Evolutionary conservation across 2,329 filamentous ascomycete species (phyloP).

Genomic region (Reticulascus tulasneorum): DNA sequence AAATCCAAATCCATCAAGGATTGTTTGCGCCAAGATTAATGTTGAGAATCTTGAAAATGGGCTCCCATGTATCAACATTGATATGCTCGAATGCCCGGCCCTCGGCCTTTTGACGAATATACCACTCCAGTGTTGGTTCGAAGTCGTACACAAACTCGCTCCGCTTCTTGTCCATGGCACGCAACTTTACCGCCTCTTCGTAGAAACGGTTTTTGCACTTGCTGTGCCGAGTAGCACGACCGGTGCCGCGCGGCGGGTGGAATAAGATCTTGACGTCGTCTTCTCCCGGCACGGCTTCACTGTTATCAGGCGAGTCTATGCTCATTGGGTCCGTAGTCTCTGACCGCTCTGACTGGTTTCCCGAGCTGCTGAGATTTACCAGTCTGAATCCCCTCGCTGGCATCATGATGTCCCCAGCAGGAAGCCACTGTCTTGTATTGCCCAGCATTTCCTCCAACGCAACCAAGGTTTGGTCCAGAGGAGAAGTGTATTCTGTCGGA

Average conservation of each 20-base stretch:
- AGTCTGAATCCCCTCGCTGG: slow-evolving; percentile 31
- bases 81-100: slow-evolving; percentile 49
- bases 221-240: slow-evolving; percentile 14
- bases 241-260: slow-evolving; percentile 38
- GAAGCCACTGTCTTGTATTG: slow-evolving; percentile 31
- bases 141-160: slow-evolving; percentile 35
- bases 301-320: slow-evolving; percentile 14
- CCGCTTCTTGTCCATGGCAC: slow-evolving; percentile 13
- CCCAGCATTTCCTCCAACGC: slow-evolving; percentile 29
- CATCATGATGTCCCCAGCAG: slow-evolving; percentile 26
- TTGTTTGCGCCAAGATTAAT: too few relatives aligned
- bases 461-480: slow-evolving; percentile 39
- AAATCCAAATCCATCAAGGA: too few relatives aligned
- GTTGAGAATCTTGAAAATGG: slow-evolving; percentile 26
- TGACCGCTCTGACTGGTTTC: too few relatives aligned
- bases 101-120: slow-evolving; percentile 39
- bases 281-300: slow-evolving; percentile 3
- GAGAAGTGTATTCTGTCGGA: slow-evolving; percentile 19
- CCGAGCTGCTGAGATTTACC: too few relatives aligned
- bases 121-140: slow-evolving; percentile 49
- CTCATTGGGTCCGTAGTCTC: too few relatives aligned
- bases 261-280: slow-evolving; percentile 35
- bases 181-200: slow-evolving; percentile 26
- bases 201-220: slow-evolving; percentile 42
- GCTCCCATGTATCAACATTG: slow-evolving; percentile 38